phyloP scores from a whole-genome alignment of 768 basidiomycete species.

The Leccinum subtestaceum region DNA sequence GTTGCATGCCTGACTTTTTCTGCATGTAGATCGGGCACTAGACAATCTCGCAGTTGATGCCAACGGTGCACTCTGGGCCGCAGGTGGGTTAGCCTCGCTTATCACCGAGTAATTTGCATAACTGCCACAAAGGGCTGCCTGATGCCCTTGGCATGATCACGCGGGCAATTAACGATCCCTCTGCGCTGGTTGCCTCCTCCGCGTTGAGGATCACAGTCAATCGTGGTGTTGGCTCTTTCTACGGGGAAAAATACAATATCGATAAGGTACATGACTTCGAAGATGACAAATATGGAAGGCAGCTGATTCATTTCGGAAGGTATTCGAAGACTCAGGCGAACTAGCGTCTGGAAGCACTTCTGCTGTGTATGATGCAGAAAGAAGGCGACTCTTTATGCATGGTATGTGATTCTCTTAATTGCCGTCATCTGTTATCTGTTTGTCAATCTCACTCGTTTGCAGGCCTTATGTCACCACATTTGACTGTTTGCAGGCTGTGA shows the following conservation, averaged over 20 bases:
- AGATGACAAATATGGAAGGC: neutral
- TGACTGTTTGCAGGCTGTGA: slow-evolving; percentile 34
- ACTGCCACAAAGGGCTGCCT: slow-evolving; percentile 39
- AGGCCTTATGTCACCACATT: slow-evolving; percentile 36
- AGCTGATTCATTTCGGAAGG: slow-evolving; percentile 34
- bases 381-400: slow-evolving; percentile 52
- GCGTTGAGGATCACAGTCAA: slow-evolving; percentile 55
- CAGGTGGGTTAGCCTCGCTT: slow-evolving; percentile 38
- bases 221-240: slow-evolving; percentile 48
- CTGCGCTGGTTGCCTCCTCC: slow-evolving; percentile 42
- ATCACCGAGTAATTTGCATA: slow-evolving; percentile 1
- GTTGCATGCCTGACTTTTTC: slow-evolving; percentile 4
- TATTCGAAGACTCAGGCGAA: slow-evolving; percentile 66
- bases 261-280: slow-evolving; percentile 45
- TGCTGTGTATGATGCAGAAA: slow-evolving; percentile 51
- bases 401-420: slow-evolving; percentile 39
- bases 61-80: slow-evolving; percentile 60
- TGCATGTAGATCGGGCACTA: slow-evolving; percentile 41
- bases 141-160: slow-evolving; percentile 33
- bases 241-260: slow-evolving; percentile 56
- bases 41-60: slow-evolving; percentile 65
- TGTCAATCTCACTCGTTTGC: slow-evolving; percentile 5
- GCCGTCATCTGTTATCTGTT: neutral
- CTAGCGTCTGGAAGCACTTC: slow-evolving; percentile 56
- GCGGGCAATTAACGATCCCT: slow-evolving; percentile 44